Conservation (phyloP, 2,329 filamentous ascomycete species). For the Chaetothyriales sp. region DNA sequence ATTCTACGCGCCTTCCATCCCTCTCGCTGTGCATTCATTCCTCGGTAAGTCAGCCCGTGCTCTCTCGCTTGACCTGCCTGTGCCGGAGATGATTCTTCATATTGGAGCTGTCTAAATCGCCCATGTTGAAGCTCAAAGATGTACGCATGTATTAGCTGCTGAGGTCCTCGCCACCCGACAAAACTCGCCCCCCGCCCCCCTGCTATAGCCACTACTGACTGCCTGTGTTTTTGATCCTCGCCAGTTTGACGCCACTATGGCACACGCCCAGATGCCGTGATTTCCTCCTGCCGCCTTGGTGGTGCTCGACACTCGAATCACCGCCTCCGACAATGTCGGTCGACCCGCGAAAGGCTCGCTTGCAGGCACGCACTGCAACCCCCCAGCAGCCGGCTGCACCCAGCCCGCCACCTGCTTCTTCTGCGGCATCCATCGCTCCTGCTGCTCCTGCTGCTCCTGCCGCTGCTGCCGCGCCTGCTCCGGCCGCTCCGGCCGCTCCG, state of each 20-base stretch:
- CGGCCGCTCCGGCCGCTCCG: constrained; percentile 8
- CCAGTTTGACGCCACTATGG: neutral
- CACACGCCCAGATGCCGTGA: constrained; percentile 4
- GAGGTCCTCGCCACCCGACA: constrained; percentile 2
- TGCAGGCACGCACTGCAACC: constrained; percentile 30
- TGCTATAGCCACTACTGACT: neutral
- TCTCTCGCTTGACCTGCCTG: neutral
- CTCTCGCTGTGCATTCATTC: neutral
- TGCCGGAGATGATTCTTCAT: constrained; percentile 20
- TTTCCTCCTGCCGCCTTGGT: constrained; percentile 2
- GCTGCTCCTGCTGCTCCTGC: constrained; percentile 6
- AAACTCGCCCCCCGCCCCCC: neutral
- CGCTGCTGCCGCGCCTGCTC: constrained; percentile 4
- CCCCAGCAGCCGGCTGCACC: constrained; percentile 18
- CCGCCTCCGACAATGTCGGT: constrained; percentile 26
- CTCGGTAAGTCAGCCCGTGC: neutral
- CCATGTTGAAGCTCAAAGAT: constrained; percentile 17
- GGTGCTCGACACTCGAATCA: neutral
- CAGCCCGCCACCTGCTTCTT: neutral
- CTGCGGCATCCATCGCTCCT: constrained; percentile 8
- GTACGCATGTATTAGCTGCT: constrained; percentile 18
- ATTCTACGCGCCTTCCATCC: neutral
- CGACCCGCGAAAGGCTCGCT: constrained; percentile 39
- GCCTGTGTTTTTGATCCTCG: neutral
- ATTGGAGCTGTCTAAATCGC: constrained; percentile 24